Percentiles rank a stretch among this genome's conserved stretches.
Conservation (phyloP, 2,329 filamentous ascomycete species). For the Metarhizium anisopliae region DNA sequence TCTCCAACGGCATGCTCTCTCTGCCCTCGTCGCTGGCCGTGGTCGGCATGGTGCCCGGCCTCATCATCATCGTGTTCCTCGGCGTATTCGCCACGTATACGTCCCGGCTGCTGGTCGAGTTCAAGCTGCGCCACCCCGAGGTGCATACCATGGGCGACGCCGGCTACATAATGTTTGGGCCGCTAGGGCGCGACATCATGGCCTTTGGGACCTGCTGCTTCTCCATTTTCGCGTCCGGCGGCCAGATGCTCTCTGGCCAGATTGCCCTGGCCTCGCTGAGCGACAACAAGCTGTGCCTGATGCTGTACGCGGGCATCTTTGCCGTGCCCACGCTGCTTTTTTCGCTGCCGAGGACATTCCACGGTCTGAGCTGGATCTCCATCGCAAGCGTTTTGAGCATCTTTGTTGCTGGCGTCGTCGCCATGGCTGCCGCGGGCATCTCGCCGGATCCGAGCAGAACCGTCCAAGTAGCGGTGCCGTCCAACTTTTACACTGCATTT, state of each 20-base stretch:
- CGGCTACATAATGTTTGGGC: conserved; percentile 43
- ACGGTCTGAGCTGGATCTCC: conserved; percentile 37
- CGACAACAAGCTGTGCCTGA: conserved; percentile 35
- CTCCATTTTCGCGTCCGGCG: conserved; percentile 40
- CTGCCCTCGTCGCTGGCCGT: conserved; percentile 41
- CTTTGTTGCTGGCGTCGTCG: conserved; percentile 38
- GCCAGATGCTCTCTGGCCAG: conserved; percentile 41
- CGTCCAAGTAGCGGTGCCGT: conserved; percentile 27
- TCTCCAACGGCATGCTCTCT: conserved; percentile 44
- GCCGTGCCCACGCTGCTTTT: conserved; percentile 35
- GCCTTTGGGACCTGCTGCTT: conserved; percentile 41
- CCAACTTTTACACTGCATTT: conserved; percentile 22
- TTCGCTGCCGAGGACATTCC: conserved; percentile 39
- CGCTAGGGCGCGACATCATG: conserved; percentile 39
- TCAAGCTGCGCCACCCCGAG: conserved; percentile 44
- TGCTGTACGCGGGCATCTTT: conserved; percentile 42
- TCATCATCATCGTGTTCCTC: conserved; percentile 41
- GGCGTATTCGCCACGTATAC: conserved; percentile 43
- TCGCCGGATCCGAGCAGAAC: conserved; percentile 27
- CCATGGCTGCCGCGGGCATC: conserved; percentile 38
- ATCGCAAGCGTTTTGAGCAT: conserved; percentile 36
- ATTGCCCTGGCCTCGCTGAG: conserved; percentile 38
- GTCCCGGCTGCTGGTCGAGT: conserved; percentile 37
- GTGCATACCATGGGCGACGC: conserved; percentile 51
- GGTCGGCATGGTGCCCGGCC: conserved; percentile 41